Base-by-base conservation (phyloP, 1,139 yeast species). In the Protomyces macrosporus region DNA sequence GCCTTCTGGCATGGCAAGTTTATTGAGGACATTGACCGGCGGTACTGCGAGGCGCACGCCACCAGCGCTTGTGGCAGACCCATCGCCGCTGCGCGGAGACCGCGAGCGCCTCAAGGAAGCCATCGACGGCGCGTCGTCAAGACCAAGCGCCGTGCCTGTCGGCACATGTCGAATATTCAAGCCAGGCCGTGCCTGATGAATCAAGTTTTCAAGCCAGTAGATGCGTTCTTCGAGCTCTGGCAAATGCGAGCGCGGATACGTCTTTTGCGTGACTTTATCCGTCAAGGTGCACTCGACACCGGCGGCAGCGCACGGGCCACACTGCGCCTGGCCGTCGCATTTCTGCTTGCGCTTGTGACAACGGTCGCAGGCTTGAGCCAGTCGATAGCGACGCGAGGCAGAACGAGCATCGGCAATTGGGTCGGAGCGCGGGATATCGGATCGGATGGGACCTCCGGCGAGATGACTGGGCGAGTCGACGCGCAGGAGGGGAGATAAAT, bases 151-250 rank as follows among this genome's bases (percentile, higher is more conserved):
- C 9, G 62, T 42, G 5, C 48, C 45, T 52, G 62, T 58, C 5
- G 52, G 45, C 10, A 52, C n/a, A 9, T 55, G 32, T 9, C 56
- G 39, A 7, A 58, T 58, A 36, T 35, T 23, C 5, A 58, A n/a
- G 16, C 36, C 35, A 4, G 62, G 56, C 35, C 53, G 39, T n/a
- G 40, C 51, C 32, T 52, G 62, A 16, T 58, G 55, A 2, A 58
- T 58, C 6, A 58, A 10, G 36, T 33, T 40, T 30, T 58, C 62
- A 12, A 58, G 55, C 62, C 62, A 58, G 12, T 34, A 37, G 34
- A 58, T 58, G 16, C 62, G 55, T 51, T 51, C 62, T 52, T 58
- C 62, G 33, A 58, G 56, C 32, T 58, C 62, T 9, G 62, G 62
- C 40, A 58, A 45, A 23, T 52, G 62, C 4, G 62, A 58, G 10